Percentiles rank a stretch among this genome's conserved stretches.
Evolutionary conservation across 2,329 filamentous ascomycete genomes (phyloP).

Genomic region (Aspergillus melleus): DNA sequence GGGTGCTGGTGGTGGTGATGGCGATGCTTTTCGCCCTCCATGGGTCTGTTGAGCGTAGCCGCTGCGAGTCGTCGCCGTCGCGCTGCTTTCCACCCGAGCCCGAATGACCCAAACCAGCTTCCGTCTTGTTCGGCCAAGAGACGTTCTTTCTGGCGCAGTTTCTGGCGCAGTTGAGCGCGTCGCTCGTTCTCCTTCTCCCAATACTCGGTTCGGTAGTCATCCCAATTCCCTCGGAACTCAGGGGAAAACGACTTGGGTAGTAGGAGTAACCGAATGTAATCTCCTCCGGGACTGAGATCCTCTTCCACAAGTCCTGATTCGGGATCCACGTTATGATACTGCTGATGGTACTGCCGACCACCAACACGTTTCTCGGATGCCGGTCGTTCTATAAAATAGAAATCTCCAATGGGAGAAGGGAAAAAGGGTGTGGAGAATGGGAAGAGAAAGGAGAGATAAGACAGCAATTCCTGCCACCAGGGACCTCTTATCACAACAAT

Average conservation of each 20-base stretch:
- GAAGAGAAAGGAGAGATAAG: constrained; percentile 72
- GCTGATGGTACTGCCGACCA: constrained; percentile 35
- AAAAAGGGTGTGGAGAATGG: constrained; percentile 70
- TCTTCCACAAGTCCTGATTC: constrained; percentile 72
- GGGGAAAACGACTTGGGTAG: constrained; percentile 94
- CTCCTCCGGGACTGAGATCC: constrained; percentile 84
- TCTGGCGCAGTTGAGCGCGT: constrained; percentile 68
- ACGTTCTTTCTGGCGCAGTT: constrained; percentile 67
- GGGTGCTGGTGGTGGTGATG: constrained; percentile 30
- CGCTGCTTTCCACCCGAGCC: constrained; percentile 49
- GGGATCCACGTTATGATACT: constrained; percentile 59
- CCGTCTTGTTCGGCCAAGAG: constrained; percentile 67
- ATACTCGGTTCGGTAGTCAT: constrained; percentile 88
- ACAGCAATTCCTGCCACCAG: constrained; percentile 76
- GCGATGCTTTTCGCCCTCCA: constrained; percentile 31
- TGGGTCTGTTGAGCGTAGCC: constrained; percentile 26
- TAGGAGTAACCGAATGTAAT: constrained; percentile 86
- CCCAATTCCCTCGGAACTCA: constrained; percentile 95
- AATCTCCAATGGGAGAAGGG: constrained; percentile 64
- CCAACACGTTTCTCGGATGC: constrained; percentile 40
- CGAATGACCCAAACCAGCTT: constrained; percentile 84
- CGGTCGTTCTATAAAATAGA: constrained; percentile 71
- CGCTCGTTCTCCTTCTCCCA: constrained; percentile 97
- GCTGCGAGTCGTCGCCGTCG: constrained; percentile 31
- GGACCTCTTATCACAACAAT: constrained; percentile 82